These are phyloP conservation scores for Glycyrrhiza uralensis DNA, from an alignment of 306 rosid species.

Conservation along the genomic window DNA sequence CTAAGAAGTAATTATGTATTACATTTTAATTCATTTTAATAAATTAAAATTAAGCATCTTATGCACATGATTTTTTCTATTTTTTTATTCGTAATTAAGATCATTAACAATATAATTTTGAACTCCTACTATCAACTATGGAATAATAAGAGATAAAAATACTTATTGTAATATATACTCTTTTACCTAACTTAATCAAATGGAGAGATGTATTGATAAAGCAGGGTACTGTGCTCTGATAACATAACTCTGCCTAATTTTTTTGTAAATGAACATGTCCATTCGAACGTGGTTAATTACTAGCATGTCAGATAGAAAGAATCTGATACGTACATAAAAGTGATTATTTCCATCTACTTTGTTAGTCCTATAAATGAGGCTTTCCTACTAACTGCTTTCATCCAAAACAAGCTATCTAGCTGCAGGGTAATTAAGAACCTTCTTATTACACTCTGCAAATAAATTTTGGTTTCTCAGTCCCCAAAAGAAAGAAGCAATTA, in stretches of 20 bases:
- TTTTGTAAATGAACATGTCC: background rate
- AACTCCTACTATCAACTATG: no score
- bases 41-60: no score
- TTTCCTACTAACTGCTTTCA: background rate
- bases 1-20: no score
- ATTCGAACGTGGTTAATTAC: background rate
- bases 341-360: background rate
- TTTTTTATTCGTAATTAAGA: no score
- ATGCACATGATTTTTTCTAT: no score
- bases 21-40: no score
- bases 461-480: background rate
- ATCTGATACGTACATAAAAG: background rate
- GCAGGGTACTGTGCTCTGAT: no score
- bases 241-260: background rate
- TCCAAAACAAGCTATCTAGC: background rate
- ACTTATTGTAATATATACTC: no score
- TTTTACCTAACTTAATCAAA: background rate
- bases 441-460: background rate
- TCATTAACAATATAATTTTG: no score
- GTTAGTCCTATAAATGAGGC: constrained; percentile 23
- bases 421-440: no score
- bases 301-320: background rate
- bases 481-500: background rate
- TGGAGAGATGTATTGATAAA: no score
- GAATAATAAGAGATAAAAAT: no score